Evolutionary conservation across 1,139 yeast species (phyloP), one percentile per base, ranked within the genome.

Genomic region (Geotrichum bryndzae): DNA sequence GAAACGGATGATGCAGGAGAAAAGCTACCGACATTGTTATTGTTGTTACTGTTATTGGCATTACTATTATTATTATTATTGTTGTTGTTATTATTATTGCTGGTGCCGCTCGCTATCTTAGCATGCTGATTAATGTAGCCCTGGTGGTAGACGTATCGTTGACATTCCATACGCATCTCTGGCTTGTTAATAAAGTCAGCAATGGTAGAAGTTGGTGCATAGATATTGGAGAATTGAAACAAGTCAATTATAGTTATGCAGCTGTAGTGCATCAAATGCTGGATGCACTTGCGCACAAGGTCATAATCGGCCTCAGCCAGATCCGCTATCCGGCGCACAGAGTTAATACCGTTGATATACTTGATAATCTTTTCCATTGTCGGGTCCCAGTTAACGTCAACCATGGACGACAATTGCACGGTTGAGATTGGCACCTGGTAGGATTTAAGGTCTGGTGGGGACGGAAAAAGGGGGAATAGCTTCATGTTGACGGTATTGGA

Each of bases 321-420:
- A 63, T 85, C 84, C 51, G 97, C 84, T 51, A 95, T 92, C 64
- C 83, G 82, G 52, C 84, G 81, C 23, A 94, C 84, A 1, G 96
- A 89, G 71, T 94, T 92, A 57, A 91, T 79, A 0, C 99, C 99
- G 70, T 95, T 84, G 55, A 94, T 90, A 68, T 80, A 88, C 0
- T 97, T 97, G 15, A 90, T 76, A 45, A 94, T 88, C 67, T 88
- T 87, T 53, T 90, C 79, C 95, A 94, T 88, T 1, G 98, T 94
- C 0, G 98, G 97, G 72, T 94, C 99, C 98, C 99, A 94, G 68
- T 89, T 88, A 6, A 88, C 88, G 73, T 94, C 99, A 45, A 90
- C 86, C 66, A 94, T 78, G 48, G 83, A 78, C 51, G 80, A 80
- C 48, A 92, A 76, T 61, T 86, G 84, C 1, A 92, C 96, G 0